Evolutionary conservation across 257 asterid species (phyloP).

Genomic region (Dorcoceras hygrometricum): DNA sequence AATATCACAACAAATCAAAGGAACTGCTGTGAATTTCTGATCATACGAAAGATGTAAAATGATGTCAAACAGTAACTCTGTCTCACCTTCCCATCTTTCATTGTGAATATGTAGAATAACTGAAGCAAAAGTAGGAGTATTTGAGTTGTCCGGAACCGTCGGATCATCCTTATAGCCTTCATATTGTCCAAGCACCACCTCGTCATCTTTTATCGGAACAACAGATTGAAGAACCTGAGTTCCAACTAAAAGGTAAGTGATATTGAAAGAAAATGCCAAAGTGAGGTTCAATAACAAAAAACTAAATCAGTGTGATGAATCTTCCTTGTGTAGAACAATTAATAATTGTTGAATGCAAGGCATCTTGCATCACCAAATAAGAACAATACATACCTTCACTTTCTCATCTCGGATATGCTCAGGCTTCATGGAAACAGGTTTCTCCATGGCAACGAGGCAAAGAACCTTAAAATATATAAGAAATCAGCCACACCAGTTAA

Average conservation of each 20-base stretch:
- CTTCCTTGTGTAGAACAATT: background rate
- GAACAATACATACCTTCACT: constrained; percentile 63
- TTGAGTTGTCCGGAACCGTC: constrained; percentile 74
- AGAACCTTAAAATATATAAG: constrained; percentile 52
- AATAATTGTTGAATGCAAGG: constrained; percentile 4
- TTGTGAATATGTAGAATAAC: constrained; percentile 50
- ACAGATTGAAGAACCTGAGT: constrained; percentile 93
- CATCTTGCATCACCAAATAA: constrained; percentile 2
- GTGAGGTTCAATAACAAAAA: constrained; percentile 8
- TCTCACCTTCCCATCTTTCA: constrained; percentile 74
- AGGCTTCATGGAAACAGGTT: constrained; percentile 75
- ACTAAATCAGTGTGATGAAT: constrained; percentile 6
- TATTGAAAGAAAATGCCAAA: constrained; percentile 1
- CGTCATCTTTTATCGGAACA: constrained; percentile 76
- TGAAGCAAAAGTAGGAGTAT: constrained; percentile 68
- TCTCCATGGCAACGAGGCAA: constrained; percentile 96
- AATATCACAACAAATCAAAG: background rate
- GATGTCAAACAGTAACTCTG: background rate
- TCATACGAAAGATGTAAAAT: background rate
- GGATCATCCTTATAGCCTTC: constrained; percentile 89
- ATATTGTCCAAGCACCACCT: constrained; percentile 95
- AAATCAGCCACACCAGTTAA: constrained; percentile 6
- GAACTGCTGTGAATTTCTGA: background rate
- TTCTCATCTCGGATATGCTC: constrained; percentile 92
- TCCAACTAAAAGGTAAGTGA: constrained; percentile 25